These are phyloP conservation scores for Stylonectria norvegica DNA, from an alignment of 2,329 filamentous ascomycete genomes.

Conservation along the genomic window DNA sequence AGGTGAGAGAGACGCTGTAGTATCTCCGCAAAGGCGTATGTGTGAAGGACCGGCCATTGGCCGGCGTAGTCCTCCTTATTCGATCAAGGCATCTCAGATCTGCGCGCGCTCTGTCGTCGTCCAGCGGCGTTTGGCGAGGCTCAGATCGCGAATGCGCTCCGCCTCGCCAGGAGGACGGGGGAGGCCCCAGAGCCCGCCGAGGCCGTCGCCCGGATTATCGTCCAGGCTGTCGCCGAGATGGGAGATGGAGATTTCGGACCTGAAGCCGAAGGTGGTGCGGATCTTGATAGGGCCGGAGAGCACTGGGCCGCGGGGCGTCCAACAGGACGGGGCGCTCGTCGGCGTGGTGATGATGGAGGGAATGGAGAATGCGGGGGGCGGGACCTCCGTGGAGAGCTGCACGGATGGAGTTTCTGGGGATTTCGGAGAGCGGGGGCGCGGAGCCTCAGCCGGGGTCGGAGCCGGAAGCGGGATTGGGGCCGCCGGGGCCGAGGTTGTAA, in stretches of 20 bases:
- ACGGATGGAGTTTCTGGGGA: slow-evolving; percentile 16
- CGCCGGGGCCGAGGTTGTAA: background rate
- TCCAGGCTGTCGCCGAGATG: no score
- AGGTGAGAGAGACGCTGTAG: no score
- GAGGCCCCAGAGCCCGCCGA: slow-evolving; percentile 44
- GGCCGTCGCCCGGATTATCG: slow-evolving; percentile 34
- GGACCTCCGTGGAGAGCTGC: slow-evolving; percentile 18
- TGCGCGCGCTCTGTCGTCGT: slow-evolving; percentile 48
- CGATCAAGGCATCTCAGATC: no score
- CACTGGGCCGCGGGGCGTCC: slow-evolving; percentile 26
- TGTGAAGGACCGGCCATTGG: no score
- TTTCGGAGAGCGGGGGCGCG: slow-evolving; percentile 9
- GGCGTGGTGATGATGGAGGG: slow-evolving; percentile 10
- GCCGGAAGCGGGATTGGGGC: slow-evolving; percentile 1
- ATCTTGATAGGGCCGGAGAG: slow-evolving; percentile 37
- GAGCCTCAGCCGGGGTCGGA: background rate
- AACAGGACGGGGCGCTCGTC: no score
- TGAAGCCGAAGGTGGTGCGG: slow-evolving; percentile 29
- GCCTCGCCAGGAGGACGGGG: slow-evolving; percentile 43
- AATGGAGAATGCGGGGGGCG: slow-evolving; percentile 23
- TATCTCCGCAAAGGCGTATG: no score
- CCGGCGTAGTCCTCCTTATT: no score
- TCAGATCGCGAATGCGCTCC: slow-evolving; percentile 45
- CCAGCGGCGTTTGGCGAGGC: slow-evolving; percentile 51
- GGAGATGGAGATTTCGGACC: no score